Base-by-base conservation (phyloP, 495 filamentous ascomycete species). In the Recurvomyces mirabilis region DNA sequence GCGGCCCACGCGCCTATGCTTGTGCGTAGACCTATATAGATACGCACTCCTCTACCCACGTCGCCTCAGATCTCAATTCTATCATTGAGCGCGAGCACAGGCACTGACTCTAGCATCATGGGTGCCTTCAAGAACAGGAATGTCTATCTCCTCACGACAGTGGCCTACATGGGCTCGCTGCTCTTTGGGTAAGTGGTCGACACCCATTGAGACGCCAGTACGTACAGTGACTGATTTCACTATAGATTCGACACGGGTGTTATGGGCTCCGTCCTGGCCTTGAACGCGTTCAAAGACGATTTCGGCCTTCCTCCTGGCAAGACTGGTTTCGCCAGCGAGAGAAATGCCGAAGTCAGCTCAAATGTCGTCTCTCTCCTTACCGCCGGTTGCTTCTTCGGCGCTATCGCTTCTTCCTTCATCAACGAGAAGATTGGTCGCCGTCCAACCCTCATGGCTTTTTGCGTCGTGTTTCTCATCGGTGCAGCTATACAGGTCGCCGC, bases 101-200 rank as follows among this genome's bases (percentile, higher is more conserved):
- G n/a, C n/a, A n/a, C n/a, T n/a, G n/a, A n/a, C n/a, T n/a, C n/a
- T n/a, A n/a, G n/a, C n/a, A n/a, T n/a, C n/a, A 55, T 32, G 44
- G 47, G 31, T 17, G 54, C 68, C 54, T 65, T 72, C 51, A 68
- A 72, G 58, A 72, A 75, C 51, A 68, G 70, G 38, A 59, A 70
- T 22, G 68, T 73, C 21, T 75, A 75, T 52, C 53, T 75, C 39
- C 67, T 75, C 45, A 73, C 71, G 5, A 55, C 61, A 37, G 70
- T 72, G 45, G 70, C 70, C 55, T 73, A 73, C 47, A 54, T 70
- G 54, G 70, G 70, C 42, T 70, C 68, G 18, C 53, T 73, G 46
- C 68, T 73, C 14, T 73, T 75, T 31, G 71, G 70, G 25, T 43
- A 21, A 15, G 36, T 32, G n/a, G n/a, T n/a, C n/a, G n/a, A n/a